These are phyloP conservation scores for Uncinocarpus reesii DNA, from an alignment of 2,329 filamentous ascomycete genomes.

Conservation along the genomic window DNA sequence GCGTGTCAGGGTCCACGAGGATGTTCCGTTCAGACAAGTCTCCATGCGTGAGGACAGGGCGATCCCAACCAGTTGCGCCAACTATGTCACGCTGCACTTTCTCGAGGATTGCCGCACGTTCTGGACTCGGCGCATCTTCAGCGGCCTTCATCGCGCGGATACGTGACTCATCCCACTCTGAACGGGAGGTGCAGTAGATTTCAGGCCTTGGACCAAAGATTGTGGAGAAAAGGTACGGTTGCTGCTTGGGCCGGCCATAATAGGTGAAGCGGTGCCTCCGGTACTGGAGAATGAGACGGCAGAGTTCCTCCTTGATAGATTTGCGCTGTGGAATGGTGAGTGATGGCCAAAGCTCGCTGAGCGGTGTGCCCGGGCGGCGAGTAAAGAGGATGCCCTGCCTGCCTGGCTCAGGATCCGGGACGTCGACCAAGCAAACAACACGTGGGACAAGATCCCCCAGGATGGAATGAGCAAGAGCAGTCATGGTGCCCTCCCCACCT, in stretches of 20 bases:
- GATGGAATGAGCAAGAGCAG: constrained; percentile 14
- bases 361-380: constrained; percentile 12
- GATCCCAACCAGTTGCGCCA: constrained; percentile 12
- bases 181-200: constrained; percentile 14
- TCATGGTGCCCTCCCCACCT: constrained; percentile 16
- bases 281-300: constrained; percentile 14
- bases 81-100: constrained; percentile 16
- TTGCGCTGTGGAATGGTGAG: constrained; percentile 14
- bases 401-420: neutral
- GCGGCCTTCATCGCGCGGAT: constrained; percentile 10
- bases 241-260: constrained; percentile 15
- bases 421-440: constrained; percentile 9
- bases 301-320: constrained; percentile 15
- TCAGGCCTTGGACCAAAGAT: too few relatives aligned
- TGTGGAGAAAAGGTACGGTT: constrained; percentile 15
- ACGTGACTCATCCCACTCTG: constrained; percentile 18
- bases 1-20: constrained; percentile 16
- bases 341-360: constrained; percentile 17
- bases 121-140: neutral
- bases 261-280: constrained; percentile 16
- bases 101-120: constrained; percentile 14
- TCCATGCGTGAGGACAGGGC: constrained; percentile 16
- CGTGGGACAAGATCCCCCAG: constrained; percentile 16
- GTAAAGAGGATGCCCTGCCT: constrained; percentile 14
- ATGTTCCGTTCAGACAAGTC: constrained; percentile 18